Conservation (phyloP, 225 moss, liverwort and hornwort species). For the Pseudoscleropodium purum region DNA sequence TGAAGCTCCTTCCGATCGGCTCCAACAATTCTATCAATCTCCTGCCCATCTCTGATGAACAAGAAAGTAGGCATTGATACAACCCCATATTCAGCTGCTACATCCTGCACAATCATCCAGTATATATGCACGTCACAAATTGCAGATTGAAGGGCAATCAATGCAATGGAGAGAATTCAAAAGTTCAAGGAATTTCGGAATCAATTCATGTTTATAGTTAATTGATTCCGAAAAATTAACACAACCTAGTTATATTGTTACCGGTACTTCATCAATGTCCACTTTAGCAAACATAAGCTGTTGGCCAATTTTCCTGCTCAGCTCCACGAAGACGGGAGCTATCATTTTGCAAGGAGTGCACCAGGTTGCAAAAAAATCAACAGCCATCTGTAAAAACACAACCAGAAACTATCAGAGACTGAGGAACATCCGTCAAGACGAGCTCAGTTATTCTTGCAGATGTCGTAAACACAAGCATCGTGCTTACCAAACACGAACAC, state of each 20-base stretch:
- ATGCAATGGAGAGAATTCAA: neutral
- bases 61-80: slow-evolving; percentile 69
- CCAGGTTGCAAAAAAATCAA: slow-evolving; percentile 62
- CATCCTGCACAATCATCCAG: slow-evolving; percentile 9
- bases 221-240: no score
- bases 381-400: slow-evolving; percentile 30
- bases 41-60: slow-evolving; percentile 51
- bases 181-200: neutral
- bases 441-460: neutral
- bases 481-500: neutral
- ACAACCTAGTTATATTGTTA: neutral
- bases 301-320: neutral
- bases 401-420: neutral
- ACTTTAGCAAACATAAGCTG: slow-evolving; percentile 50
- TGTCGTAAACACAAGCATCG: neutral
- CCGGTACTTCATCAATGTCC: slow-evolving; percentile 59
- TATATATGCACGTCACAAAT: neutral
- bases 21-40: slow-evolving; percentile 52
- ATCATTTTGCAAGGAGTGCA: slow-evolving; percentile 49
- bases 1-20: slow-evolving; percentile 42
- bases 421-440: neutral
- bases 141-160: neutral
- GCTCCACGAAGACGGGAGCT: slow-evolving; percentile 13
- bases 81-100: slow-evolving; percentile 40
- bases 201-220: neutral